Evolutionary conservation across 495 filamentous ascomycete genomes (phyloP), one percentile per base, ranked within the genome.

Genomic region (Penicillium antarcticum): DNA sequence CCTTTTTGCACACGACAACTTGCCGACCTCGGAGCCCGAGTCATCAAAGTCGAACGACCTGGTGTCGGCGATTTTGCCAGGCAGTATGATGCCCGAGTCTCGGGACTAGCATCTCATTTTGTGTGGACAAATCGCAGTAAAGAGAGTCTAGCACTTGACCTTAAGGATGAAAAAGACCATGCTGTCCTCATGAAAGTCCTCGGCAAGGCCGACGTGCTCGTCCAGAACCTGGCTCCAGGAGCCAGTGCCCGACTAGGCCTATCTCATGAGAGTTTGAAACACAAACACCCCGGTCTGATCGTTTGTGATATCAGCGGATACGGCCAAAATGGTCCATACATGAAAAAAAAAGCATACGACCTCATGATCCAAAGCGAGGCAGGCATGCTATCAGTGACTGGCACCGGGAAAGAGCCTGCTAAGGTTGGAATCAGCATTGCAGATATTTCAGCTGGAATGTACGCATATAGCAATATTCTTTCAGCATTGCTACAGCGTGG

Each of bases 341-440:
- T 68, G 0, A 63, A 77, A 40, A 80, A 81, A 65, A 81, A 81
- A 52, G 78, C 78, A 7, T 81, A 81, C 52, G 78, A 80, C 45
- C 69, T 80, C 34, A 68, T 81, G 10, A 78, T 80, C 13, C 78
- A 81, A 51, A 72, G 78, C 39, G 78, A 81, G 43, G 70, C 77
- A 0, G 77, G 76, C 1, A 69, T 80, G 66, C 67, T 80, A 6
- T 77, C 74, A 5, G 66, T 78, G 2, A 78, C 77, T 0, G 77
- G 77, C 1, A 75, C 68, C 1, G 66, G 66, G 3, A 66, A 63
- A 12, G 68, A 77, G 53, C 76, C 71, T 0, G 76, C 65, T 5
- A 80, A 80, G 49, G 74, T 76, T 1, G 76, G 74, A 9, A 78
- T 79, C 18, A 76, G 72, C 3, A 79, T 80, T 36, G 77, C 77